Percentiles rank a stretch among this genome's conserved stretches.
phyloP scores from a whole-genome alignment of 768 basidiomycete genomes.

The Rhodosporidiobolus odoratus region DNA sequence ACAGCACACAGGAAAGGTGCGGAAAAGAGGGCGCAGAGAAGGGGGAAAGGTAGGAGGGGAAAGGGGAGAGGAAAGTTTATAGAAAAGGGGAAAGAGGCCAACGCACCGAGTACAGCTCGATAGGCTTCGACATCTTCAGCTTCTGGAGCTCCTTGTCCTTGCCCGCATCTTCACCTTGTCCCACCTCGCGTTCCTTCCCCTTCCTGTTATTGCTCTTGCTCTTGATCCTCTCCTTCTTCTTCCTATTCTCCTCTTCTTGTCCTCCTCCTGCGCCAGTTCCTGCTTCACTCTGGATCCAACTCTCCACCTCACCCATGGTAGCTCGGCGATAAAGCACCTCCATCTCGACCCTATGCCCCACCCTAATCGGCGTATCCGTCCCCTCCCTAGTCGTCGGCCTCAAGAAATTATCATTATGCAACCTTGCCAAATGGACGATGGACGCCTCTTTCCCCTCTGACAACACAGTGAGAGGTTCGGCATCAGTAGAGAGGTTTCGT shows the following conservation, averaged over 20 bases:
- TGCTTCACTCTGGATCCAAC: no score
- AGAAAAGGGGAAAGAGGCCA: background rate
- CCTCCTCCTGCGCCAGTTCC: background rate
- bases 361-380: background rate
- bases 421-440: background rate
- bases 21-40: background rate
- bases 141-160: background rate
- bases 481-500: background rate
- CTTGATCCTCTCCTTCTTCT: no score
- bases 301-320: no score
- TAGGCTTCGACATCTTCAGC: background rate
- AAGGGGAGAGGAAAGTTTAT: background rate
- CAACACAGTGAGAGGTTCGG: background rate
- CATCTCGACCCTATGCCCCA: background rate
- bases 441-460: background rate
- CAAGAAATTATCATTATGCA: background rate
- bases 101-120: slow-evolving; percentile 7
- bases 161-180: background rate
- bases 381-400: background rate
- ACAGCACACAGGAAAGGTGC: no score
- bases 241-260: background rate
- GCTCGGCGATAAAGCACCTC: slow-evolving; percentile 1
- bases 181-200: background rate
- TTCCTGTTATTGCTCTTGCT: background rate
- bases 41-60: background rate